Evolutionary conservation across 73 alveolate genomes (phyloP).

Genomic region (Paramecium bursaria): DNA sequence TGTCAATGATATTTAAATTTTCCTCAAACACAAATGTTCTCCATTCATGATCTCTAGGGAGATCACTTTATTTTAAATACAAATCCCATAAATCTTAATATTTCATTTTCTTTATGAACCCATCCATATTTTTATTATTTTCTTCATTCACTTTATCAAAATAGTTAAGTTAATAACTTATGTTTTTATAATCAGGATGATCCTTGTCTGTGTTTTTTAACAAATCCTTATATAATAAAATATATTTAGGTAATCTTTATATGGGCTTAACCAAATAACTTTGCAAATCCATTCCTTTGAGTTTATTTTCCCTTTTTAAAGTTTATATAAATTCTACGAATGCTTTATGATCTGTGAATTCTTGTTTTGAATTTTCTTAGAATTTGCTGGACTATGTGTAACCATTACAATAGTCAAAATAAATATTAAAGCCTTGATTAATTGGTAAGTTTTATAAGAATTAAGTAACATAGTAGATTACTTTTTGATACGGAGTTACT

Average conservation of each 20-base stretch:
- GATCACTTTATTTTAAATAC: background rate
- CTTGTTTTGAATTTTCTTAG: background rate
- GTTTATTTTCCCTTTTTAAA: background rate
- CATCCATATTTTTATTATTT: slow-evolving; percentile 45
- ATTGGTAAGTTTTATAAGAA: background rate
- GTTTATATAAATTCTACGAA: slow-evolving; percentile 18
- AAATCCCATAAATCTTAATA: background rate
- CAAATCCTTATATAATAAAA: slow-evolving; percentile 41
- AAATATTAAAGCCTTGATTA: slow-evolving; percentile 7
- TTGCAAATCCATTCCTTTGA: slow-evolving; percentile 50
- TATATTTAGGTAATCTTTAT: slow-evolving; percentile 50
- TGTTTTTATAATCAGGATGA: slow-evolving; percentile 33
- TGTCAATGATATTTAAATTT: slow-evolving; percentile 28
- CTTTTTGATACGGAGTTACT: background rate
- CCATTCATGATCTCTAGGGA: background rate
- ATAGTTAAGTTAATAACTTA: slow-evolving; percentile 1
- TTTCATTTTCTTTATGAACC: background rate
- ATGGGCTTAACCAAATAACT: slow-evolving; percentile 52
- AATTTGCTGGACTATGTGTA: slow-evolving; percentile 37
- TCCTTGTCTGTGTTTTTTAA: slow-evolving; percentile 29
- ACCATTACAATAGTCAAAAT: slow-evolving; percentile 10
- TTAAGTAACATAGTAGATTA: slow-evolving; percentile 4
- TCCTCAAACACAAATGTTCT: slow-evolving; percentile 18
- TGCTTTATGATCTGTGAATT: background rate
- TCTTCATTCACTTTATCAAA: slow-evolving; percentile 39